phyloP scores from a whole-genome alignment of 2,329 filamentous ascomycete species.

The Pseudocercospora macadamiae region DNA sequence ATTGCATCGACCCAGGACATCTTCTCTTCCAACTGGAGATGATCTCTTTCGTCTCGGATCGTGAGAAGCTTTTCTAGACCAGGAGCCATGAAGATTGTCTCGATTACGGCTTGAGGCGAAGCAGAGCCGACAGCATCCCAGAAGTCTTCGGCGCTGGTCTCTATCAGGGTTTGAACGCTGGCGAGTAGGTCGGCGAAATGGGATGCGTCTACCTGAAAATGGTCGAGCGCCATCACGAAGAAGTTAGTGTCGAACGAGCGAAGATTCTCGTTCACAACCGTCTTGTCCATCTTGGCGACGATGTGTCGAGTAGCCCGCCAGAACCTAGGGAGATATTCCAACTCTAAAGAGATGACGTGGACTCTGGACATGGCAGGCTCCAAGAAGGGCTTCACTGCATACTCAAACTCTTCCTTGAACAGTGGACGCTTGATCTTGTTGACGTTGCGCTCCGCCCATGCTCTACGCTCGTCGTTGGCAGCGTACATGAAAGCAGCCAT shows the following conservation, averaged over 20 bases:
- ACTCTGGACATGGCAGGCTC: conserved; percentile 67
- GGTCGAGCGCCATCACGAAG: conserved; percentile 62
- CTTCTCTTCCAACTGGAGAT: conserved; percentile 57
- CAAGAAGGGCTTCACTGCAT: conserved; percentile 77
- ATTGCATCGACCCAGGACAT: conserved; percentile 80
- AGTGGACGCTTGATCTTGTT: conserved; percentile 66
- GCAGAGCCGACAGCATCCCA: conserved; percentile 87
- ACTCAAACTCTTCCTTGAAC: conserved; percentile 77
- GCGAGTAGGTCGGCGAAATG: conserved; percentile 71
- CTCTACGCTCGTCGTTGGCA: conserved; percentile 62
- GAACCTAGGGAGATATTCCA: conserved; percentile 66
- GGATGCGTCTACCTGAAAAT: conserved; percentile 57
- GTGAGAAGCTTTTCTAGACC: conserved; percentile 65
- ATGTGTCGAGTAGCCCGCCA: conserved; percentile 80
- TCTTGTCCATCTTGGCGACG: conserved; percentile 70
- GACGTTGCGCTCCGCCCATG: conserved; percentile 73
- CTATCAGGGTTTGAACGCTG: conserved; percentile 70
- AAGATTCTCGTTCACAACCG: conserved; percentile 76
- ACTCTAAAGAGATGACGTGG: conserved; percentile 56
- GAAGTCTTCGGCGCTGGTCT: conserved; percentile 76
- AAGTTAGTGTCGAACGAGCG: conserved; percentile 76
- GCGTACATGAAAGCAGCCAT: conserved; percentile 86
- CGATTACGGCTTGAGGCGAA: conserved; percentile 77
- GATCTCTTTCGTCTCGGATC: conserved; percentile 56
- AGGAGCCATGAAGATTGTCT: conserved; percentile 77